Base-by-base conservation (phyloP, 371 early-diverging fungal genomes). In the Coemansia sp. region DNA sequence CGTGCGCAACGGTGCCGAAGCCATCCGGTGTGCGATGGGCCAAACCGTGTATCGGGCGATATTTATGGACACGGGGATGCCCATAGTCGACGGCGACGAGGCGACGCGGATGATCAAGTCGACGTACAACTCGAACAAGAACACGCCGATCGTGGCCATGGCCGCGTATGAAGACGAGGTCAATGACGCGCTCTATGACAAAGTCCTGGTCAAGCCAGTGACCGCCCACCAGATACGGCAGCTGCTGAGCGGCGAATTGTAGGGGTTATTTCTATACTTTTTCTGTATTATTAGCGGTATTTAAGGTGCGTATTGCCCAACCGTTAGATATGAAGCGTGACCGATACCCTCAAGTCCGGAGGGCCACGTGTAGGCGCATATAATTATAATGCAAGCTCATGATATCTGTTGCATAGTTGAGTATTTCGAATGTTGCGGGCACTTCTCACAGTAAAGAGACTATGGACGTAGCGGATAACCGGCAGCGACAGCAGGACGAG, bases 31-130 rank as follows among this genome's bases (percentile, higher is more conserved):
- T 58, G 92, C 92, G 1, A 90, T 94, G 88, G 92, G 92, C 0
- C 86, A 88, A 53, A 87, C 92, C 30, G 86, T 84, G 66, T 97
- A 91, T 80, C 94, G 94, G 62, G 82, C 94, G 31, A 93, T 97
- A 38, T 93, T 97, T 61, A 90, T 94, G 90, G 94, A 93, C 63
- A 88, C 92, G n/a, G 81, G 88, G 8, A 93, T 95, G 93, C 95
- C 95, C 1, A 90, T 93, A 86, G 93, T 95, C 61, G 93, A 92
- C 74, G 97, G 94, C 31, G 92, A 94, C 60, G 86, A 88, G 34
- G 94, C 94, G 0, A 86, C 95, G 1, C 84, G 94, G 33, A 95
- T 97, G 95, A 93, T 97, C 63, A 94, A 93, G 79, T 90, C 92
- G 5, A 93, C 93, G 1, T 90, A 88, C 63, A 95, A 94, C 65